These are phyloP conservation scores for Cocos nucifera DNA, from an alignment of 176 grass and related monocot species.

Conservation along the genomic window DNA sequence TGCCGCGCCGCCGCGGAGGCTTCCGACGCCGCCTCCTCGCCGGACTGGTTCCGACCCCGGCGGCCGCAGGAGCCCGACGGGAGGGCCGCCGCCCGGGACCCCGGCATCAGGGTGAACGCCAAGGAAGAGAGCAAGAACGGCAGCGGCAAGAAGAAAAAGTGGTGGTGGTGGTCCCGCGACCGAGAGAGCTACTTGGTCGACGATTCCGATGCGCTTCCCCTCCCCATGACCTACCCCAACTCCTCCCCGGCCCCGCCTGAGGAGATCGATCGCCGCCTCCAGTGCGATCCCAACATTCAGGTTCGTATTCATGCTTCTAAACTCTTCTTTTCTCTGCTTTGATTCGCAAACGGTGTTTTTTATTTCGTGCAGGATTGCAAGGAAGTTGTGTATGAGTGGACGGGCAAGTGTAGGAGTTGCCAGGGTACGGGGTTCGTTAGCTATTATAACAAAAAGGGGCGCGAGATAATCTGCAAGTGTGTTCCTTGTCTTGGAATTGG, in stretches of 20 bases:
- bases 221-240: slow-evolving; percentile 64
- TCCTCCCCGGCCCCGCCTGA: slow-evolving; percentile 53
- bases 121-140: slow-evolving; percentile 42
- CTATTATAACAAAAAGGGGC: slow-evolving; percentile 83
- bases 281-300: slow-evolving; percentile 53
- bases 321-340: no score
- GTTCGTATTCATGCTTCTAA: slow-evolving; percentile 13
- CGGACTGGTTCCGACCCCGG: slow-evolving; percentile 65
- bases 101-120: slow-evolving; percentile 62
- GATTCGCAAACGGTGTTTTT: no score
- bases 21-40: slow-evolving; percentile 42
- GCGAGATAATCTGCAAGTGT: slow-evolving; percentile 92
- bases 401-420: slow-evolving; percentile 88
- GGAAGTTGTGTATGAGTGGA: slow-evolving; percentile 81
- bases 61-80: slow-evolving; percentile 7
- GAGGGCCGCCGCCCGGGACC: slow-evolving; percentile 43
- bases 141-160: slow-evolving; percentile 13
- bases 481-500: slow-evolving; percentile 85
- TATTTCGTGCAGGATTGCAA: slow-evolving; percentile 54
- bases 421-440: slow-evolving; percentile 89
- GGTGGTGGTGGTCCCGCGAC: slow-evolving; percentile 81
- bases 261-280: slow-evolving; percentile 81
- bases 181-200: slow-evolving; percentile 88
- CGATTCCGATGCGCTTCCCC: slow-evolving; percentile 63
- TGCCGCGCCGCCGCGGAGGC: slow-evolving; percentile 47